These are phyloP conservation scores for Knufia petricola DNA, from an alignment of 2,329 filamentous ascomycete species.

Conservation along the genomic window DNA sequence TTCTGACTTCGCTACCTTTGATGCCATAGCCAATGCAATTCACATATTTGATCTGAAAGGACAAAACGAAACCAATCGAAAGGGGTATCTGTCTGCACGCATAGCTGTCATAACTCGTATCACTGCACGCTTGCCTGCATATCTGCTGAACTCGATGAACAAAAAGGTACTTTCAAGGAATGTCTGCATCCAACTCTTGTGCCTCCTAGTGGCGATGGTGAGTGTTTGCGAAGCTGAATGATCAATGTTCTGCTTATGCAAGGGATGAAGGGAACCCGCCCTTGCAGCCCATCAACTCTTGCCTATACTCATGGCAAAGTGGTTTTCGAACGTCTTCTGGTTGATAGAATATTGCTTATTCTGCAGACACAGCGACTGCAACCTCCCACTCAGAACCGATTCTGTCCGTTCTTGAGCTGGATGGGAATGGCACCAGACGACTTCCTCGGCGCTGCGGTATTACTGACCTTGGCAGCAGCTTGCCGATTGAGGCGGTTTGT, in stretches of 20 bases:
- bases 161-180: background rate
- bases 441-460: background rate
- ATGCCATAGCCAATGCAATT: background rate
- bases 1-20: too few species aligned
- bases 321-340: too few species aligned
- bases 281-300: background rate
- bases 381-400: background rate
- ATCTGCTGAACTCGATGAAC: background rate
- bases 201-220: background rate
- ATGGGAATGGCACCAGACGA: constrained; percentile 8
- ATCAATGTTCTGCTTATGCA: background rate
- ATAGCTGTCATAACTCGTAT: constrained; percentile 10
- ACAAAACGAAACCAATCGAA: background rate
- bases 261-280: background rate
- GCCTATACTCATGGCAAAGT: background rate
- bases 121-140: constrained; percentile 5
- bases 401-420: constrained; percentile 1
- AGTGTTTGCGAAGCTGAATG: background rate
- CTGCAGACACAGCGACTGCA: background rate
- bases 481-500: constrained; percentile 11
- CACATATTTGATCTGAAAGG: background rate
- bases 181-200: background rate
- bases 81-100: constrained; percentile 6
- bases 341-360: background rate
- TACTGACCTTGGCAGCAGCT: constrained; percentile 4